Conservation (phyloP, 1,284 basidiomycete genomes). For the Pisolithus thermaeus region DNA sequence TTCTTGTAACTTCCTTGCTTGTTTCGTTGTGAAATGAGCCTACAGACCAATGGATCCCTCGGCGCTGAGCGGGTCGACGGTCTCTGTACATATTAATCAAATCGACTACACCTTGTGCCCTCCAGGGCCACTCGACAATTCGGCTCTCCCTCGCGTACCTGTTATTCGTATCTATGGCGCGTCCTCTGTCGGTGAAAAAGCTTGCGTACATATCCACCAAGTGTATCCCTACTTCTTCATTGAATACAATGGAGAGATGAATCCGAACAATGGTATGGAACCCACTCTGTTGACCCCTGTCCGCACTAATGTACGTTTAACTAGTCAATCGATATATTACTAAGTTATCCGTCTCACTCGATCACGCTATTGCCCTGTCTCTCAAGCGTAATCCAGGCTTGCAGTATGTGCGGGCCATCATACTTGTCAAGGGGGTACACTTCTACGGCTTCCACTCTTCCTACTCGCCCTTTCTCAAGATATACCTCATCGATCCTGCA, state of each 20-base stretch:
- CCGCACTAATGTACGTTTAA: slow-evolving; percentile 2
- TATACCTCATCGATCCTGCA: slow-evolving; percentile 71
- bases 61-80: slow-evolving; percentile 17
- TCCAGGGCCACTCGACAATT: slow-evolving; percentile 60
- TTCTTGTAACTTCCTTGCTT: too few relatives aligned
- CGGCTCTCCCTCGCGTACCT: slow-evolving; percentile 60
- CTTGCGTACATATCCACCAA: slow-evolving; percentile 89
- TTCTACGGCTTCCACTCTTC: slow-evolving; percentile 94
- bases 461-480: slow-evolving; percentile 87
- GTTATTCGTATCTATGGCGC: slow-evolving; percentile 85
- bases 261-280: slow-evolving; percentile 40
- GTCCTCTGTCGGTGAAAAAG: slow-evolving; percentile 71
- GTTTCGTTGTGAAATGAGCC: not conserved
- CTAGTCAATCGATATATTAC: slow-evolving; percentile 66
- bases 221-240: slow-evolving; percentile 79
- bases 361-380: slow-evolving; percentile 72
- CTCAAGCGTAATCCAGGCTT: slow-evolving; percentile 58
- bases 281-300: not conserved
- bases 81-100: slow-evolving; percentile 58
- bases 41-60: not conserved
- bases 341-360: slow-evolving; percentile 65
- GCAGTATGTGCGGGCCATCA: slow-evolving; percentile 62
- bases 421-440: slow-evolving; percentile 90
- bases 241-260: slow-evolving; percentile 59
- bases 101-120: slow-evolving; percentile 58